Base-by-base conservation (phyloP, 495 filamentous ascomycete genomes). In the Neurospora sp. region DNA sequence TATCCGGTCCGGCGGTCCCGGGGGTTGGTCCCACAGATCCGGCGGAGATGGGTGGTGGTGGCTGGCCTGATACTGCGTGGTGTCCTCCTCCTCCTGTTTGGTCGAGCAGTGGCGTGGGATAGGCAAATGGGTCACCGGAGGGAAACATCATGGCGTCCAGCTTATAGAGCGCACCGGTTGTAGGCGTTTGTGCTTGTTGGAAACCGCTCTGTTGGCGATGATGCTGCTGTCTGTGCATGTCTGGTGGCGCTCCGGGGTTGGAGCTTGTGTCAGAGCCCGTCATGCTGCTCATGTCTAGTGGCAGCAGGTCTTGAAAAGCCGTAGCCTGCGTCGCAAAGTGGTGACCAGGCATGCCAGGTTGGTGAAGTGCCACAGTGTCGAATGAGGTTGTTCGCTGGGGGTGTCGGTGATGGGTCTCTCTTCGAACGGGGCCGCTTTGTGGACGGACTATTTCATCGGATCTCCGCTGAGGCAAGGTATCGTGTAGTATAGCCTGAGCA, bases 61-160 rank as follows among this genome's bases (percentile, higher is more conserved):
- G 35, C 38, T 76, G 78, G 18, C 73, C 72, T 16, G 73, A 38
- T 44, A 69, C 22, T 27, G 77, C 27, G 18, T 79, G 76, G 20
- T 75, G 66, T 71, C 72, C 72, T 41, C 75, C 68, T 42, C 75
- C 61, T 42, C 76, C 73, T 44, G 83, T 82, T 40, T 85, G 84
- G 72, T 87, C 85, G 74, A 85, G 91, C 83, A 94, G 88, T 2
- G 94, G 92, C 77, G 94, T 92, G 5, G 94, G 92, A 80, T 97
- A 98, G 0, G 91, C 93, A 73, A 97, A 95, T 0, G 94, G 93
- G 78, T 98, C 94, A 35, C 89, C 87, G 1, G 94, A 93, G 1
- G 94, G 91, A 75, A 98, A 98, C 93, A 98, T 97, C 81, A 97
- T 91, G 12, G 91, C 88, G 80, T 91, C 91, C 20, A 97, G 85